phyloP scores from a whole-genome alignment of 805 yeast species.

The Sugiyamaella lignohabitans region DNA sequence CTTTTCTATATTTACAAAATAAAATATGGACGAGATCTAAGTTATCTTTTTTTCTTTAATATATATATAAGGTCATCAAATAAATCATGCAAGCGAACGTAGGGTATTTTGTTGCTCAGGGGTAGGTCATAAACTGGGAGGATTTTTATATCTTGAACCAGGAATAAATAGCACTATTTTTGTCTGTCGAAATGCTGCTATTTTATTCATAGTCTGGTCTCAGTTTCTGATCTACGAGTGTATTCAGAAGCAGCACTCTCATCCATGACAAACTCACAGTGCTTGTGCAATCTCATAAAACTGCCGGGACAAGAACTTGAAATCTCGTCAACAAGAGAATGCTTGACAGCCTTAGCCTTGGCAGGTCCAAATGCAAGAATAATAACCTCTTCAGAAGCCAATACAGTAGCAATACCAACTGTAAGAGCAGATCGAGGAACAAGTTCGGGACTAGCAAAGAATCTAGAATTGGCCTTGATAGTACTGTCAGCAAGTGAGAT shows the following conservation, averaged over 20 bases:
- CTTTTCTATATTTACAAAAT: neutral
- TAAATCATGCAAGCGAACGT: neutral
- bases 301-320: conserved; percentile 44
- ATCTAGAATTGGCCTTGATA: conserved; percentile 47
- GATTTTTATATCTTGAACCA: no score
- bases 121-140: neutral
- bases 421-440: conserved; percentile 49
- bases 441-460: conserved; percentile 40
- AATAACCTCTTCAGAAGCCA: conserved; percentile 47
- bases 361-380: conserved; percentile 49
- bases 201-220: conserved; percentile 6
- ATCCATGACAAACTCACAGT: conserved; percentile 40
- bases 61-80: neutral
- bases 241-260: conserved; percentile 36
- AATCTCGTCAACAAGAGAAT: conserved; percentile 39
- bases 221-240: conserved; percentile 3
- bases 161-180: no score
- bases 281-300: conserved; percentile 43
- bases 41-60: neutral
- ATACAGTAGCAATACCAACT: conserved; percentile 52
- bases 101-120: no score
- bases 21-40: neutral
- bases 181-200: no score
- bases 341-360: conserved; percentile 43
- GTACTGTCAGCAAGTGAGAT: conserved; percentile 45